Evolutionary conservation across 177 flowering plant genomes (phyloP).

Genomic region (Vitis hybrid): DNA sequence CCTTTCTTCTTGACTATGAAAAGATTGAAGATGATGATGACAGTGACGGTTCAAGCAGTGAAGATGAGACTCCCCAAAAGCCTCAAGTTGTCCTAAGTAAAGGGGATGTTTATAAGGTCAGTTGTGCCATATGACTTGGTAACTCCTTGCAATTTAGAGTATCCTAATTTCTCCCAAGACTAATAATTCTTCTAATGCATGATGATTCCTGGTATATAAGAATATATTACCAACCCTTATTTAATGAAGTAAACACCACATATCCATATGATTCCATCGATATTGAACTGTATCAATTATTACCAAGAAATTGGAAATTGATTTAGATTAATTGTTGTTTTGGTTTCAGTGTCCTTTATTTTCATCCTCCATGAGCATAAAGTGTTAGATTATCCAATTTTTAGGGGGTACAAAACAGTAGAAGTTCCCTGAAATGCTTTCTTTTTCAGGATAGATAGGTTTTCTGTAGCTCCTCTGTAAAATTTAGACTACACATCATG

Average conservation of each 20-base stretch:
- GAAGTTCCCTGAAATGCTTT: too few species aligned
- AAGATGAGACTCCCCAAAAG: slow-evolving; percentile 54
- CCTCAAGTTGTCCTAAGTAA: slow-evolving; percentile 52
- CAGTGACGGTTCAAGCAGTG: slow-evolving; percentile 70
- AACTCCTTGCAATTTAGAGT: not conserved
- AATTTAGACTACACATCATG: not conserved
- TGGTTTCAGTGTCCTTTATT: not conserved
- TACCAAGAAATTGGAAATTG: not conserved
- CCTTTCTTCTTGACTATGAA: slow-evolving; percentile 87
- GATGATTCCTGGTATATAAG: too few species aligned
- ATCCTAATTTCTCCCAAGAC: too few species aligned
- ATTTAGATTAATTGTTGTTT: not conserved
- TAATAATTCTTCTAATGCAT: too few species aligned
- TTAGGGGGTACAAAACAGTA: too few species aligned
- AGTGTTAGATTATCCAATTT: not conserved
- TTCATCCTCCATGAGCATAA: not conserved
- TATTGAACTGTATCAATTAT: not conserved
- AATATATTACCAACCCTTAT: too few species aligned
- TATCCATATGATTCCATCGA: not conserved
- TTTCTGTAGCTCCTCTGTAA: not conserved
- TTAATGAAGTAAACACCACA: too few species aligned
- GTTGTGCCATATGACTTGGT: not conserved
- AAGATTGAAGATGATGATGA: slow-evolving; percentile 61
- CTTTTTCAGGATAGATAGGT: too few species aligned
- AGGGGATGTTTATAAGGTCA: slow-evolving; percentile 81